phyloP scores from a whole-genome alignment of 208 protist genomes.

The Wallacemonas sp. region DNA sequence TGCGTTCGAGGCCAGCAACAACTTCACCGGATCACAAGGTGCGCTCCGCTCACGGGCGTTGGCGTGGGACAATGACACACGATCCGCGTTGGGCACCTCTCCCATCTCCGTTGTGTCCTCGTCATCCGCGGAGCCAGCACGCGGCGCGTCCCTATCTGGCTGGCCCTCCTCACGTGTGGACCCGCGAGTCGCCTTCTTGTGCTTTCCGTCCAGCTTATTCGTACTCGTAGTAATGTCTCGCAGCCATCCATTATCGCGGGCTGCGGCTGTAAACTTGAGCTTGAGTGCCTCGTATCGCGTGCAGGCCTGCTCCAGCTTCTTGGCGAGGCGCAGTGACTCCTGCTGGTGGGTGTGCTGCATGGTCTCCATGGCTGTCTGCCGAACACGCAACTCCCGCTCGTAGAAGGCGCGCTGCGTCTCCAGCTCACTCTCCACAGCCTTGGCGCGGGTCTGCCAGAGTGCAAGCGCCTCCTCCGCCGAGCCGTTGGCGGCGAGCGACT shows the following conservation, averaged over 20 bases:
- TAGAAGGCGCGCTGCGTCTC: slow-evolving; percentile 32
- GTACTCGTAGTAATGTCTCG: not conserved
- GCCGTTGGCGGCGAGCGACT: not conserved
- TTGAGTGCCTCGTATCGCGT: slow-evolving; percentile 31
- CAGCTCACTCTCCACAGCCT: slow-evolving; percentile 27
- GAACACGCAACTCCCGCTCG: slow-evolving; percentile 34
- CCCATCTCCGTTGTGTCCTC: not conserved
- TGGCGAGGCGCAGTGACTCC: slow-evolving; percentile 22
- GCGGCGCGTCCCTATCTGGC: too few relatives aligned
- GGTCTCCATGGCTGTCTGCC: slow-evolving; percentile 33
- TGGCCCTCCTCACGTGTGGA: too few relatives aligned
- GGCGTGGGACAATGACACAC: too few relatives aligned
- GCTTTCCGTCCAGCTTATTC: not conserved
- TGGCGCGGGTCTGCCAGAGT: slow-evolving; percentile 25
- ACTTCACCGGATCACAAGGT: slow-evolving; percentile 18
- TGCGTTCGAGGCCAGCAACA: slow-evolving; percentile 24
- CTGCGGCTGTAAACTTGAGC: slow-evolving; percentile 30
- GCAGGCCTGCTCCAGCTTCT: slow-evolving; percentile 25
- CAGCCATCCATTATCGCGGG: slow-evolving; percentile 7
- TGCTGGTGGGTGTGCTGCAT: slow-evolving; percentile 36
- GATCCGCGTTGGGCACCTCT: too few relatives aligned
- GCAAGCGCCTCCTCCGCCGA: slow-evolving; percentile 9
- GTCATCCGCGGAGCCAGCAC: not conserved
- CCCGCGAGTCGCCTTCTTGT: not conserved
- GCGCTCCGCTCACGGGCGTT: too few relatives aligned